Base-by-base conservation (phyloP, 495 filamentous ascomycete species). In the Xylaria flabelliformis region DNA sequence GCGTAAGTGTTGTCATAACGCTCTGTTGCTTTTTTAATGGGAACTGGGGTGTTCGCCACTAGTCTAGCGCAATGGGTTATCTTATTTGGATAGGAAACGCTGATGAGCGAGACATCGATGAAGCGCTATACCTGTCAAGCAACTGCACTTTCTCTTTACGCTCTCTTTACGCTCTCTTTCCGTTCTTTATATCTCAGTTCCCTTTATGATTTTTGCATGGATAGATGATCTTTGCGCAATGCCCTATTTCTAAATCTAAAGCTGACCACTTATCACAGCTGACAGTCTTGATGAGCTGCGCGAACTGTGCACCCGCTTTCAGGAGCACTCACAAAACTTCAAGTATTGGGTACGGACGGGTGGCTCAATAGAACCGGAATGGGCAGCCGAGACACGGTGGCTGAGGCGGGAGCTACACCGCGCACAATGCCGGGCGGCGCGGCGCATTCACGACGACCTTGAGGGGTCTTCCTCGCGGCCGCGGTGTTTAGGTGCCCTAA, bases 341-440 rank as follows among this genome's bases (percentile, higher is more conserved):
- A 79, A 78, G 34, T 79, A 82, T 73, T 86, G 84, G 84, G 80
- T 79, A 12, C 81, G 81, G 21, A 13, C 79, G 34, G 82, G 83
- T 65, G 82, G 81, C 13, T 82, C 84, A 21, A 84, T 85, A 71
- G 82, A 85, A 71, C 79, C 82, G 15, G 75, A 73, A 17, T 85
- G 83, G 84, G 79, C 80, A 56, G 79, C 74, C 73, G 84, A 85
- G 66, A 85, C 84, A 19, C 56, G 65, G 46, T 58, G 61, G 15
- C 78, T 86, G 17, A 74, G 78, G 26, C 74, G 74, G 7, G 82
- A 82, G 44, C 79, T 86, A 2, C 84, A 85, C 74, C 80, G 82
- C 46, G 82, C 83, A 5, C 84, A 86, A 71, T 85, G 84, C 80
- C 82, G 80, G 42, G 82, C 83, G 39, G 83, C 83, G 26, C 72